phyloP scores from a whole-genome alignment of 2,329 filamentous ascomycete genomes.

The Cordyceps javanica region DNA sequence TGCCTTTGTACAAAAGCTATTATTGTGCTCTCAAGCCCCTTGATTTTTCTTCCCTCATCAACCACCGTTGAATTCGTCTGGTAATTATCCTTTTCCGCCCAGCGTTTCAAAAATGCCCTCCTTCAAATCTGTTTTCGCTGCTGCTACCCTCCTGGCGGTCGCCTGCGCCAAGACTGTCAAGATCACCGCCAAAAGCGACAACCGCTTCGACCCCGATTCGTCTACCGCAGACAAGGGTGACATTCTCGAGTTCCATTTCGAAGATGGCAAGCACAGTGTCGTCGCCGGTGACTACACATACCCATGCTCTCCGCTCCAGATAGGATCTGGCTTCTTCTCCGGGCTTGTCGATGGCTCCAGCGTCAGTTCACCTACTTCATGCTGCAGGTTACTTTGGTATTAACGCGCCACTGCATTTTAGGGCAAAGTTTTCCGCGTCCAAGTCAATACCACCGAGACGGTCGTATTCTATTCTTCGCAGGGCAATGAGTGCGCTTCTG shows the following conservation, averaged over 20 bases:
- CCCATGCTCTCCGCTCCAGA: slow-evolving; percentile 28
- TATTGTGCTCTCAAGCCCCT: not conserved
- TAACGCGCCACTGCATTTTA: slow-evolving; percentile 10
- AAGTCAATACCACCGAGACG: slow-evolving; percentile 26
- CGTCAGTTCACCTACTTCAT: slow-evolving; percentile 18
- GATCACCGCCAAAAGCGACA: slow-evolving; percentile 27
- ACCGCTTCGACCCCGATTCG: slow-evolving; percentile 28
- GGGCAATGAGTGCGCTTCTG: slow-evolving; percentile 29
- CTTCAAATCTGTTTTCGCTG: slow-evolving; percentile 22
- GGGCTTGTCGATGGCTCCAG: slow-evolving; percentile 25
- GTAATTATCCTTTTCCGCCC: not conserved
- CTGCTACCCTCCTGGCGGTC: slow-evolving; percentile 20
- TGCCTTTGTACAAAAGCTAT: not conserved
- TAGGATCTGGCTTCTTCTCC: slow-evolving; percentile 32
- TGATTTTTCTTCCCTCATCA: not conserved
- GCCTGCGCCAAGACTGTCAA: slow-evolving; percentile 27
- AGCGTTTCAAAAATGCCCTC: slow-evolving; percentile 23
- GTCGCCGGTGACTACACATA: slow-evolving; percentile 29
- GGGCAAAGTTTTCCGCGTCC: slow-evolving; percentile 31
- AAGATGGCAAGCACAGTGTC: slow-evolving; percentile 32
- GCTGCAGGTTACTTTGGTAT: not conserved
- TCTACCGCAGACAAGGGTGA: slow-evolving; percentile 28
- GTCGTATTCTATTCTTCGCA: slow-evolving; percentile 35
- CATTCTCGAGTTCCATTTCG: slow-evolving; percentile 32
- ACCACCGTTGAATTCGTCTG: not conserved